Evolutionary conservation across 139 green algal genomes (phyloP).

Genomic region (Chlorella sp.): DNA sequence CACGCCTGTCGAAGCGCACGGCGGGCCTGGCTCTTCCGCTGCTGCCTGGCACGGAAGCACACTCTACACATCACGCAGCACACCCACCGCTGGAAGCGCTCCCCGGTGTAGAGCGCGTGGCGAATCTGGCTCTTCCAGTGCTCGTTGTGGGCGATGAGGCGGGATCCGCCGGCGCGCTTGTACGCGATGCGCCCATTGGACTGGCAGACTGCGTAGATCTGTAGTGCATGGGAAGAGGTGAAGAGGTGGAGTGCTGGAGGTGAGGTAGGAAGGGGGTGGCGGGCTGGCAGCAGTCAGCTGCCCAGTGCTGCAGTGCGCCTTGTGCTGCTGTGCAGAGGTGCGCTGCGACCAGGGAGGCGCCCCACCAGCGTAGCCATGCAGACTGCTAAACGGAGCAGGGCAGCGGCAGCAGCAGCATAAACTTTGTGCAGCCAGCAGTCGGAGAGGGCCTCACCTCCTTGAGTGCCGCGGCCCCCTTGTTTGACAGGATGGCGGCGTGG

Average conservation of each 20-base stretch:
- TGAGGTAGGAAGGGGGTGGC: neutral
- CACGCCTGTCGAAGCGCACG: neutral
- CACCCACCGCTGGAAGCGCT: constrained; percentile 55
- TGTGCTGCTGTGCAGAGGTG: no score
- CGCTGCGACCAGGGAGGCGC: no score
- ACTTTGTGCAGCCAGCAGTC: neutral
- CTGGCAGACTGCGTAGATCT: constrained; percentile 65
- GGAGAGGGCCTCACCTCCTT: constrained; percentile 43
- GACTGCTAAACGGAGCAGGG: no score
- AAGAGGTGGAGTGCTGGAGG: neutral
- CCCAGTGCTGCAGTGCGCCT: no score
- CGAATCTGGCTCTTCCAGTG: constrained; percentile 75
- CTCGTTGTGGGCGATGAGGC: constrained; percentile 71
- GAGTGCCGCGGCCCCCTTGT: constrained; percentile 44
- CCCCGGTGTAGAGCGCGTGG: constrained; percentile 68
- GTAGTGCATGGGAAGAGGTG: neutral
- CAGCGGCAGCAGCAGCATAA: no score
- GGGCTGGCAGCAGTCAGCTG: neutral
- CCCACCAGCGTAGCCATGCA: no score
- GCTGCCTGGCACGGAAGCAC: neutral
- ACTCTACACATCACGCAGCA: no score
- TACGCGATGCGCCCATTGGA: constrained; percentile 62
- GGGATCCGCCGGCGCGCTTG: constrained; percentile 59
- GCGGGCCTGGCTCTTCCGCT: neutral
- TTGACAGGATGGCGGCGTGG: constrained; percentile 56